Evolutionary conservation across 2,329 filamentous ascomycete genomes (phyloP).

Genomic region (Mycosphaerelloides madeirae): DNA sequence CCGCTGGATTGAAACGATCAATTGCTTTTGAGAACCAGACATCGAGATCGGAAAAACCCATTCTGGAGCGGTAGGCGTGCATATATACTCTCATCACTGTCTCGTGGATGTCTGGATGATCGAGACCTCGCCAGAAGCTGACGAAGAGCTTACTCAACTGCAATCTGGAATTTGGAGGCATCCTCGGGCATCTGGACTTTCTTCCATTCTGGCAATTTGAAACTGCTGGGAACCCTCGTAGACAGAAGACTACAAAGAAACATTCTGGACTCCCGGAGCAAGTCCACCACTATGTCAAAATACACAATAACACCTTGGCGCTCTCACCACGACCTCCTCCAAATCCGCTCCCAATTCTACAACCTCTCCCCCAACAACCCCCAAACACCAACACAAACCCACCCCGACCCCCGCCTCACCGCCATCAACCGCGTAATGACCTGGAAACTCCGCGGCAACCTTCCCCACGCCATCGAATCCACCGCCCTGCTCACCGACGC

Average conservation of each 20-base stretch:
- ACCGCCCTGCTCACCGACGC: constrained; percentile 70
- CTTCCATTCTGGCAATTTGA: too few species aligned
- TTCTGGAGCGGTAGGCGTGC: too few species aligned
- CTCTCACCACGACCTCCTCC: constrained; percentile 59
- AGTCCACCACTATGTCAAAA: constrained; percentile 52
- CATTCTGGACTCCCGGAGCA: neutral
- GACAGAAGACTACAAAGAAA: too few species aligned
- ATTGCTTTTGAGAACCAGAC: too few species aligned
- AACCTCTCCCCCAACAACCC: constrained; percentile 25
- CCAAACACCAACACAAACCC: constrained; percentile 1
- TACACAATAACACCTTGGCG: constrained; percentile 74
- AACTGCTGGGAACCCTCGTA: too few species aligned
- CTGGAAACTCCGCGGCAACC: constrained; percentile 67
- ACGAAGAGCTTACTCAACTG: neutral
- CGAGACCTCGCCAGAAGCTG: too few species aligned
- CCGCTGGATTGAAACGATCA: too few species aligned
- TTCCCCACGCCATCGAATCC: constrained; percentile 74
- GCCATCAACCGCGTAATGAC: constrained; percentile 38
- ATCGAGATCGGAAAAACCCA: too few species aligned
- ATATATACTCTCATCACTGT: constrained; percentile 10
- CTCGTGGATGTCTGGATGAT: neutral
- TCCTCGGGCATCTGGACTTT: neutral
- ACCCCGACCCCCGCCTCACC: constrained; percentile 28
- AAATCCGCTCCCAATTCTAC: constrained; percentile 63
- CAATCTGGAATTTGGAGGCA: neutral